Evolutionary conservation across 148 eudicot species (phyloP), one percentile per base, ranked within the genome.

Genomic region (Camellia lanceoleosa): DNA sequence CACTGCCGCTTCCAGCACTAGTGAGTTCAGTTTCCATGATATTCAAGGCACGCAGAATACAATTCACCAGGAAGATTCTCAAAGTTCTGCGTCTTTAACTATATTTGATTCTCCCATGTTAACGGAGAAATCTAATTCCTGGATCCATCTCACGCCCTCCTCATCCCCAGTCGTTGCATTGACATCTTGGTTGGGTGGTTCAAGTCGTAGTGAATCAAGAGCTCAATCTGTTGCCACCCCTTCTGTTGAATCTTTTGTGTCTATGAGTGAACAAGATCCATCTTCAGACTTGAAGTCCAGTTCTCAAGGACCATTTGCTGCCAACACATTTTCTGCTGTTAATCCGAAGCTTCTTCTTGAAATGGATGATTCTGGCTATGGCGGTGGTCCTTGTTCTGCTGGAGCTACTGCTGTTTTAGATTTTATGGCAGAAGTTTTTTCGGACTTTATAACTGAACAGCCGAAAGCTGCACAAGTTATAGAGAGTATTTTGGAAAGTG

Each of bases 381-480:
- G 93, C 13, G 96, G 98, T 68, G 99, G 99, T 77, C 95, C 99
- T 12, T 94, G 97, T 85, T 89, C 93, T 80, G 98, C 95, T 9
- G 99, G 92, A 77, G 99, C 99, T 71, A 90, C 90, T 80, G 99
- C 99, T 78, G 91, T 94, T 81, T 76, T 94, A 56, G 99, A 97
- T 90, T 94, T 91, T 71, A 69, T 91, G 85, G 99, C 97, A 20
- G 99, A 91, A 86, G 97, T 92, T 78, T 89, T 97, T 61, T 91
- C 99, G 74, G 95, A 90, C 84, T 84, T 92, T 75, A 83, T 92
- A 59, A 94, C 99, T 19, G 98, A 97, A 85, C 98, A 97, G 83
- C 80, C 90, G 80, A 94, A 94, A 88, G 95, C 97, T 77, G 91
- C 91, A 67, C 92, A 90, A 7, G 68, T 86, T 68, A 80, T 94